Conservation (phyloP, 2,329 filamentous ascomycete species). For the Venturia pyrina region DNA sequence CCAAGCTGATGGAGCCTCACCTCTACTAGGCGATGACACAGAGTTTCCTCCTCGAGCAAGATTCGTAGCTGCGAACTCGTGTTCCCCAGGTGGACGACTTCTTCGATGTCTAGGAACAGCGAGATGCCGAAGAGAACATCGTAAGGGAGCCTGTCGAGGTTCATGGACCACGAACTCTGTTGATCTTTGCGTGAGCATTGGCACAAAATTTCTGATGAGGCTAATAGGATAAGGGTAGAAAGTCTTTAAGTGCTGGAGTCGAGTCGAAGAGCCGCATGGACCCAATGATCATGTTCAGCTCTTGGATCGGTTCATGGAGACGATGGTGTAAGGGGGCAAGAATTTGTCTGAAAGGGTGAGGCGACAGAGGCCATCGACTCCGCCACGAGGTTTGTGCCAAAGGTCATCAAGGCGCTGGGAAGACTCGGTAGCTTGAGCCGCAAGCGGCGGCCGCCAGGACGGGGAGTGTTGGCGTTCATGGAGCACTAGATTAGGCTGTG, state of each 20-base stretch:
- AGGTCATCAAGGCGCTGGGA: no score
- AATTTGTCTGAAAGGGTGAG: no score
- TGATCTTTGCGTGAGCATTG: not conserved
- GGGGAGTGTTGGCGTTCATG: no score
- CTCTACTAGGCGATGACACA: slow-evolving; percentile 49
- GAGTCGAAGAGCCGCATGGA: not conserved
- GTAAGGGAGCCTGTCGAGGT: slow-evolving; percentile 44
- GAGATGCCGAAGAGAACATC: slow-evolving; percentile 55
- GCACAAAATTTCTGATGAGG: not conserved
- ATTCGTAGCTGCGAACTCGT: slow-evolving; percentile 42
- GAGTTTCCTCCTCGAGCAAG: slow-evolving; percentile 42
- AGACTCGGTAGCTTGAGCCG: no score
- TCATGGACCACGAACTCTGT: slow-evolving; percentile 1
- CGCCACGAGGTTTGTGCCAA: no score
- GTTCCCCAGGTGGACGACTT: slow-evolving; percentile 47
- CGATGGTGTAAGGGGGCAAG: not conserved
- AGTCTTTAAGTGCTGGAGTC: not conserved
- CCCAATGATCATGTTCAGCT: no score
- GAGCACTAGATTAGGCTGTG: no score
- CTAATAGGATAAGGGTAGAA: not conserved
- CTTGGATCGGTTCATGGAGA: not conserved
- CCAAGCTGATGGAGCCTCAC: slow-evolving; percentile 31
- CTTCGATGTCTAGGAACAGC: slow-evolving; percentile 44
- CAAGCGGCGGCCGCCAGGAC: no score
- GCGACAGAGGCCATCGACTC: no score